These are phyloP conservation scores for Saxophila tyrrhenica DNA, from an alignment of 495 filamentous ascomycete genomes.

Conservation along the genomic window DNA sequence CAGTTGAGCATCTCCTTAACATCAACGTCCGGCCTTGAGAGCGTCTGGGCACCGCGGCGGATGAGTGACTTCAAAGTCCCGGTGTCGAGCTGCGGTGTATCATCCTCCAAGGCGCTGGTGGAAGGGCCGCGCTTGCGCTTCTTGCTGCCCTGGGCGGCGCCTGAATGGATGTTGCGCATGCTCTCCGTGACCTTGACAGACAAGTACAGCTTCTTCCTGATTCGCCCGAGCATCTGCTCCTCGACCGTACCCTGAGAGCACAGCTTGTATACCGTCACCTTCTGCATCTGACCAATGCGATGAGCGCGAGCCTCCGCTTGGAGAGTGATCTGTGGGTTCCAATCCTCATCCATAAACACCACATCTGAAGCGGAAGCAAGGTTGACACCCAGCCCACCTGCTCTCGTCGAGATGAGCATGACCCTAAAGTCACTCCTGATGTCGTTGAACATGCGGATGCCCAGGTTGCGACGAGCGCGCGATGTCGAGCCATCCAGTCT, in stretches of 20 bases:
- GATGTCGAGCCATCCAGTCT: constrained; percentile 49
- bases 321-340: constrained; percentile 53
- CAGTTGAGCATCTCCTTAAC: constrained; percentile 47
- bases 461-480: constrained; percentile 44
- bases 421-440: constrained; percentile 38
- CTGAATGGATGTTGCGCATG: constrained; percentile 42
- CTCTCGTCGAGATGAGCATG: constrained; percentile 53
- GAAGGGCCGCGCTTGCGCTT: constrained; percentile 19
- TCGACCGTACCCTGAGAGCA: constrained; percentile 51
- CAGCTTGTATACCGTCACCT: constrained; percentile 48
- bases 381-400: constrained; percentile 56
- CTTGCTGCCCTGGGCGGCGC: constrained; percentile 8
- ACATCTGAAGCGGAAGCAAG: constrained; percentile 48
- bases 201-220: constrained; percentile 57
- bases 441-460: constrained; percentile 48
- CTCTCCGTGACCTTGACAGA: constrained; percentile 51
- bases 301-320: constrained; percentile 52
- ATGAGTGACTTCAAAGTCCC: constrained; percentile 46
- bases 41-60: constrained; percentile 43
- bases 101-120: constrained; percentile 26
- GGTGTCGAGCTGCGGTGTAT: constrained; percentile 41
- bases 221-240: constrained; percentile 51
- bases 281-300: constrained; percentile 47
- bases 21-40: constrained; percentile 43
- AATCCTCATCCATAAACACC: constrained; percentile 55